Evolutionary conservation across 495 filamentous ascomycete species (phyloP).

Genomic region (Aspergillus indologenus): DNA sequence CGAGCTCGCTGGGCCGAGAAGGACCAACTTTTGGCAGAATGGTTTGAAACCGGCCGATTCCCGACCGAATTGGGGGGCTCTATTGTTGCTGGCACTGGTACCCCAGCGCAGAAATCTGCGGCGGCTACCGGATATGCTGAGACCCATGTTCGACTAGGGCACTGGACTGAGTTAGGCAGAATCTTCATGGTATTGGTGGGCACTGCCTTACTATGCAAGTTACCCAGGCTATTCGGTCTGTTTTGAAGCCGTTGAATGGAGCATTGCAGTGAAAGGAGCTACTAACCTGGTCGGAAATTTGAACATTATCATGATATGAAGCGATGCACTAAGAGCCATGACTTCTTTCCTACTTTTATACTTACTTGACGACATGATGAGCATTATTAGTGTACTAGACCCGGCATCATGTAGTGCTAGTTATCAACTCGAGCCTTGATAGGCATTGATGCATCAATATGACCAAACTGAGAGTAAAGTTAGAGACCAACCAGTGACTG

Average conservation of each 20-base stretch:
- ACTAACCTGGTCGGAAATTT: not conserved
- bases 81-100: slow-evolving; percentile 37
- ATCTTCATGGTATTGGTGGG: slow-evolving; percentile 52
- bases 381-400: not conserved
- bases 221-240: slow-evolving; percentile 21
- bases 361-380: not conserved
- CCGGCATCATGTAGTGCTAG: not conserved
- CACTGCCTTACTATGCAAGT: slow-evolving; percentile 30
- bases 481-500: no score
- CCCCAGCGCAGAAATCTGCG: slow-evolving; percentile 30
- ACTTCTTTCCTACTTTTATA: slow-evolving; percentile 8
- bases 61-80: slow-evolving; percentile 53
- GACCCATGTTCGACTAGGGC: slow-evolving; percentile 50
- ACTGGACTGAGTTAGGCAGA: slow-evolving; percentile 53
- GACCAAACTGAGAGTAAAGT: not conserved
- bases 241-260: not conserved
- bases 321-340: not conserved
- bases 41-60: slow-evolving; percentile 56
- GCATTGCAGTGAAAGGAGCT: not conserved
- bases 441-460: not conserved
- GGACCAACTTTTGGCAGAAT: slow-evolving; percentile 58
- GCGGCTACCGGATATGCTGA: slow-evolving; percentile 54
- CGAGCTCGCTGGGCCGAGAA: slow-evolving; percentile 60
- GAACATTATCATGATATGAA: not conserved
- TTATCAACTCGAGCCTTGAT: not conserved